These are phyloP conservation scores for Puya raimondii DNA, from an alignment of 176 grass and related monocot genomes.

Conservation along the genomic window DNA sequence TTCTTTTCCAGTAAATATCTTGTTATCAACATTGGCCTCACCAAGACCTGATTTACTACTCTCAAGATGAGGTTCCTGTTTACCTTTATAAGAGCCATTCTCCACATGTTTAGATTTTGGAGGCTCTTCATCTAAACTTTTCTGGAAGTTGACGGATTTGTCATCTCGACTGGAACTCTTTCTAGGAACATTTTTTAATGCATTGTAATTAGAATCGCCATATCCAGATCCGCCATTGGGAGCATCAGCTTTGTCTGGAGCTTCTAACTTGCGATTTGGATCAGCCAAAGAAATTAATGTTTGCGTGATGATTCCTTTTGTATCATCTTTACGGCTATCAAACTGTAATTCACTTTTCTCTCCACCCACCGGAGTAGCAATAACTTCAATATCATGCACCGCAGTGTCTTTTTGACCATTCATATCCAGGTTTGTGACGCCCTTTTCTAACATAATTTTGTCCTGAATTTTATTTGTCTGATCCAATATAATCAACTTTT, in stretches of 20 bases:
- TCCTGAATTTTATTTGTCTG: slow-evolving; percentile 32
- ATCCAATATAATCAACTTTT: slow-evolving; percentile 45
- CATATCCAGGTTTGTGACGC: neutral
- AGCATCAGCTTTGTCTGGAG: slow-evolving; percentile 22
- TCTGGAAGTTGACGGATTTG: slow-evolving; percentile 1
- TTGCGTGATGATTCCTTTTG: slow-evolving; percentile 50
- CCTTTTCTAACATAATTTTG: slow-evolving; percentile 19
- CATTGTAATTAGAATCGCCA: slow-evolving; percentile 22
- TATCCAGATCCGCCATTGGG: slow-evolving; percentile 28
- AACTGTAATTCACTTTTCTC: slow-evolving; percentile 28
- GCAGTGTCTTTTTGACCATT: slow-evolving; percentile 1
- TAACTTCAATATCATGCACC: slow-evolving; percentile 29
- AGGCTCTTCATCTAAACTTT: neutral
- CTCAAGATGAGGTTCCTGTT: neutral
- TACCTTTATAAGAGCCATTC: slow-evolving; percentile 7
- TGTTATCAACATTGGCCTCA: slow-evolving; percentile 30
- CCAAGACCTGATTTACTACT: slow-evolving; percentile 9
- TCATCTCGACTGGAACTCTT: slow-evolving; percentile 20
- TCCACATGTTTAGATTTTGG: slow-evolving; percentile 11
- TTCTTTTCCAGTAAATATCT: slow-evolving; percentile 47
- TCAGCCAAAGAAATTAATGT: slow-evolving; percentile 39
- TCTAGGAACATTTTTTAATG: slow-evolving; percentile 22
- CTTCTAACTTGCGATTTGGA: slow-evolving; percentile 32
- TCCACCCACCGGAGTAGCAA: slow-evolving; percentile 34
- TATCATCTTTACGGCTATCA: slow-evolving; percentile 47